Base-by-base conservation (phyloP, 2,329 filamentous ascomycete species). In the Elsinoe australis region DNA sequence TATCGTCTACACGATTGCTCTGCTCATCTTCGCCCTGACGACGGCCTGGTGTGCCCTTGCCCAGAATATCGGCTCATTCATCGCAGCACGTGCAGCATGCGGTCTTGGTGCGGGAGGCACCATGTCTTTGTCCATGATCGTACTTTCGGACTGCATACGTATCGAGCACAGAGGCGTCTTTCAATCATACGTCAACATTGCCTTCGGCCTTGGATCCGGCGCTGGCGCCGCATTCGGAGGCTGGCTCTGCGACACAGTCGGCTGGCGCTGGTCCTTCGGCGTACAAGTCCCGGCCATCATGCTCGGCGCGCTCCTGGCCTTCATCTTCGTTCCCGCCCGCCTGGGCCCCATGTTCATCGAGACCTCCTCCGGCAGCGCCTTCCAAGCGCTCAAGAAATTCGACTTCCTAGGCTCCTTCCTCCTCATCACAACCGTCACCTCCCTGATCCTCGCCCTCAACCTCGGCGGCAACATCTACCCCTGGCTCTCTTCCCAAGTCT, bases 81-180 rank as follows among this genome's bases (percentile, higher is more conserved):
- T 88, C 52, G 61, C 79, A 0, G 85, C 84, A 22, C 67, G 85
- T 54, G 83, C 83, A 0, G 66, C 84, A 5, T 85, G 82, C 52
- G 85, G 85, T 0, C 63, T 89, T 3, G 85, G 83, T 1, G 85
- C 83, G 0, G 85, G 84, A 0, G 84, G 83, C 0, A 72, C 83
- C 41, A 74, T 85, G 64, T 77, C 80, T 1, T 71, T 87, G 67
- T 82, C 77, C 1, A 79, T 73, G 4, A 85, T 88, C 48, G 79
- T 87, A 52, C 79, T 82, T 14, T 83, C 80, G 49, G 84, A 88
- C 61, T 65, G 87, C 39, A 82, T 89, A 28, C 82, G 82, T 1
- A 84, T 88, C 54, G 76, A 84, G 67, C 80, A 70, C 12, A 71
- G 85, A n/a, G 82, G 83, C 3, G 75, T 76, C 3, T 89, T 85